phyloP scores from a whole-genome alignment of 345 rosid genomes.

The Physaria fendleri region DNA sequence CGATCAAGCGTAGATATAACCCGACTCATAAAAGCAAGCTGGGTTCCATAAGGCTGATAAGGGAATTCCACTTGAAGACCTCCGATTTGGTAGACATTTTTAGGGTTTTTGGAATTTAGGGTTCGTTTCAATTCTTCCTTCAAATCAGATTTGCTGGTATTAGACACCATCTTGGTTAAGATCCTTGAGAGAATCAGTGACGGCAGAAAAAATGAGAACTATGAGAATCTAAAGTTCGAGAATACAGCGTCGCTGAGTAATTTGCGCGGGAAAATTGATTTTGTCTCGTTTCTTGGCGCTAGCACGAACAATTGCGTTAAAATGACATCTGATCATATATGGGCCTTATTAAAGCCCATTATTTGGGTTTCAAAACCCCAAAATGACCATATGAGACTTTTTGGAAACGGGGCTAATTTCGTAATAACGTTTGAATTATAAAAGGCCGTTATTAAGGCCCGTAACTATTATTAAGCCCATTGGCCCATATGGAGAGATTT shows the following conservation, averaged over 20 bases:
- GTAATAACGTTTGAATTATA: not conserved
- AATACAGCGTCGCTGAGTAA: not conserved
- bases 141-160: constrained; percentile 12
- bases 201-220: not conserved
- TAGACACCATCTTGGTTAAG: constrained; percentile 34
- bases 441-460: not conserved
- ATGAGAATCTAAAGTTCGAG: not conserved
- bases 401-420: not conserved
- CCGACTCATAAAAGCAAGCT: constrained; percentile 91
- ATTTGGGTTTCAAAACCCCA: too few species aligned
- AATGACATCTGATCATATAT: too few species aligned
- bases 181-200: not conserved
- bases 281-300: too few species aligned
- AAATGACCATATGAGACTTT: not conserved
- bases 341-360: too few species aligned
- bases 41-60: constrained; percentile 89
- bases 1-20: constrained; percentile 92
- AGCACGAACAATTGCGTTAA: too few species aligned
- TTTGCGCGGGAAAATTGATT: constrained; percentile 31
- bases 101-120: constrained; percentile 35
- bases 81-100: constrained; percentile 49
- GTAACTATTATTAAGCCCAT: constrained; percentile 5
- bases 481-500: not conserved
- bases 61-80: constrained; percentile 85
- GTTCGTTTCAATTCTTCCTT: constrained; percentile 30